Conservation (phyloP, 1,284 basidiomycete genomes). For the Naganishia liquefaciens region DNA sequence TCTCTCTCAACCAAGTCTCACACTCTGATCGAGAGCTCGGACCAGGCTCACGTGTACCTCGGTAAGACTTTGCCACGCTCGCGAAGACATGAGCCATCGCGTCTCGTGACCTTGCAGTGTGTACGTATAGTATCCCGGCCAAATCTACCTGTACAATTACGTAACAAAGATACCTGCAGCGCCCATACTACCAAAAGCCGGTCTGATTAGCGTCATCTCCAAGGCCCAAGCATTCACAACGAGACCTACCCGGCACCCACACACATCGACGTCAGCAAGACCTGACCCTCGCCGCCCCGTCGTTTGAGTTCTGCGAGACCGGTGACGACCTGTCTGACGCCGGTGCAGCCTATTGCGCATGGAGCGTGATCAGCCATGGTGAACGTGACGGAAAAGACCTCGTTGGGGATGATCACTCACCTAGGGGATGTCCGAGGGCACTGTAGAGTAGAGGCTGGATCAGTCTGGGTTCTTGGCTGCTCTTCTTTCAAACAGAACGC, state of each 20-base stretch:
- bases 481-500: not conserved
- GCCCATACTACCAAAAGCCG: slow-evolving; percentile 34
- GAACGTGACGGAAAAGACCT: not conserved
- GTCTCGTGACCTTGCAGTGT: too few species aligned
- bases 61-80: too few species aligned
- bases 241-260: slow-evolving; percentile 38
- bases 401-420: not conserved
- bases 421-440: slow-evolving; percentile 42
- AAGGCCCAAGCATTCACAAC: not conserved
- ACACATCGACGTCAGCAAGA: slow-evolving; percentile 41
- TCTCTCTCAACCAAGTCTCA: too few species aligned
- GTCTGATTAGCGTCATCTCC: not conserved
- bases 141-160: slow-evolving; percentile 25
- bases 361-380: not conserved
- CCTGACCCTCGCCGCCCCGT: slow-evolving; percentile 36
- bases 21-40: too few species aligned
- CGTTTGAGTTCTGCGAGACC: slow-evolving; percentile 40
- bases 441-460: slow-evolving; percentile 1
- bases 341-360: slow-evolving; percentile 23
- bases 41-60: too few species aligned
- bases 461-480: not conserved
- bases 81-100: too few species aligned
- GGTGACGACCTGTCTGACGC: slow-evolving; percentile 42
- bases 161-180: slow-evolving; percentile 39
- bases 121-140: too few species aligned